Evolutionary conservation across 306 rosid species (phyloP).

Genomic region (Vicia sativa): DNA sequence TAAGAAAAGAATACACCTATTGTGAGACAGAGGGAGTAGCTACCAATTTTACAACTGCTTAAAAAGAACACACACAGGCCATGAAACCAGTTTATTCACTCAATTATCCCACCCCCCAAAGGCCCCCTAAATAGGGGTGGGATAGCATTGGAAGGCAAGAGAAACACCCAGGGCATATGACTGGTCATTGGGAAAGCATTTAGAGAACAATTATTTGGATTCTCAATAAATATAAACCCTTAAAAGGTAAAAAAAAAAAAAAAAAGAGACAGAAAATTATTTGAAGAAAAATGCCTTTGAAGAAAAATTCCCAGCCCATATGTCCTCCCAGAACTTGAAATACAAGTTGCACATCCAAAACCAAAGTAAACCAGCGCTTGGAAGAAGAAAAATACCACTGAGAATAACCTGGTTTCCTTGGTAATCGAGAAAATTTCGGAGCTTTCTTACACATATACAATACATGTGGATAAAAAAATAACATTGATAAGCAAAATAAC

Average conservation of each 20-base stretch:
- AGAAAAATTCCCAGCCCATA: not conserved
- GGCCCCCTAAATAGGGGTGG: not conserved
- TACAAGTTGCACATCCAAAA: slow-evolving; percentile 11
- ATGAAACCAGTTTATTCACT: not conserved
- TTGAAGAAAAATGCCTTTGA: not conserved
- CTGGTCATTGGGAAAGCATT: not conserved
- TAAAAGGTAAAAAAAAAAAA: not conserved
- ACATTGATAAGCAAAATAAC: not conserved
- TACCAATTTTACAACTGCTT: not conserved
- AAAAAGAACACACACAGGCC: not conserved
- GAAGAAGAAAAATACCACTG: not conserved
- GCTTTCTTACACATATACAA: not conserved
- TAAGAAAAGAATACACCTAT: too few relatives aligned
- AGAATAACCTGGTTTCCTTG: not conserved
- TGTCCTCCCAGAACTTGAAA: slow-evolving; percentile 15
- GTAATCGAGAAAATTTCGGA: not conserved
- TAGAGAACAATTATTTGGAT: not conserved
- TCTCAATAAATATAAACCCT: slow-evolving; percentile 1
- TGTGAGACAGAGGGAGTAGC: not conserved
- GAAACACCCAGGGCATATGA: not conserved
- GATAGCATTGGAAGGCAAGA: not conserved
- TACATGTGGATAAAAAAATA: not conserved
- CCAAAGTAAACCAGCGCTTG: not conserved
- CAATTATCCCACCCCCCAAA: too few relatives aligned
- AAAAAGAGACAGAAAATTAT: too few relatives aligned